Evolutionary conservation across 768 basidiomycete species (phyloP).

Genomic region (Leccinum rimulosum): DNA sequence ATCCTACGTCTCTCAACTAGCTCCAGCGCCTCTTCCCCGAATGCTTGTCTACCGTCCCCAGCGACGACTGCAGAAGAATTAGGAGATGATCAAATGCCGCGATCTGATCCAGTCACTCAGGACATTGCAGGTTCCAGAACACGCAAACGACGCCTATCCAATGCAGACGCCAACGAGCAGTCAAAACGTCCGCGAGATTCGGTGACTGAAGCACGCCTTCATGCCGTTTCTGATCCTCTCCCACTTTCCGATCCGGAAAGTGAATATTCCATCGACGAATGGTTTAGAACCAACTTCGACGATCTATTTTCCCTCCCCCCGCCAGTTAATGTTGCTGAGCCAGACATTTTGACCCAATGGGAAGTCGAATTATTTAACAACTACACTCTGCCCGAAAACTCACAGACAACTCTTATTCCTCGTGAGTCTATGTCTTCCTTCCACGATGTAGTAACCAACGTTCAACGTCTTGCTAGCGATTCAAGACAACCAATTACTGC

Average conservation of each 20-base stretch:
- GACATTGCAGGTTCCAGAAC: neutral
- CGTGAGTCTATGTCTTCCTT: conserved; percentile 2
- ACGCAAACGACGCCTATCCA: conserved; percentile 30
- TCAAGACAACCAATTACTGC: neutral
- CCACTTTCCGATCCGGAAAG: conserved; percentile 3
- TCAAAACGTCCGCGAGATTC: neutral
- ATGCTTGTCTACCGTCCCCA: neutral
- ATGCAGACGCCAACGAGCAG: neutral
- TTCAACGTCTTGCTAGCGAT: neutral
- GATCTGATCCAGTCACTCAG: neutral
- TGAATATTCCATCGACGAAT: conserved; percentile 32
- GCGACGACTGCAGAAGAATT: neutral
- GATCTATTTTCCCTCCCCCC: conserved; percentile 14
- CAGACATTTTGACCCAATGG: conserved; percentile 26
- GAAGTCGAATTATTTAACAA: conserved; percentile 35
- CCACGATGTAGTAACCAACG: neutral
- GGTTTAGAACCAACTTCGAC: conserved; percentile 32
- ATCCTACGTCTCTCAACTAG: neutral
- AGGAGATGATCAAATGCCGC: neutral
- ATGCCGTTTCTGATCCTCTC: conserved; percentile 31
- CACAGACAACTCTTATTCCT: neutral
- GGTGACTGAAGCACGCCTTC: neutral
- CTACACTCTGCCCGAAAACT: conserved; percentile 15
- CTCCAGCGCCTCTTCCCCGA: neutral
- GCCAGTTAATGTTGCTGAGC: conserved; percentile 10